Conservation (phyloP, 768 basidiomycete species). For the Pleurotus salmoneostramineus region DNA sequence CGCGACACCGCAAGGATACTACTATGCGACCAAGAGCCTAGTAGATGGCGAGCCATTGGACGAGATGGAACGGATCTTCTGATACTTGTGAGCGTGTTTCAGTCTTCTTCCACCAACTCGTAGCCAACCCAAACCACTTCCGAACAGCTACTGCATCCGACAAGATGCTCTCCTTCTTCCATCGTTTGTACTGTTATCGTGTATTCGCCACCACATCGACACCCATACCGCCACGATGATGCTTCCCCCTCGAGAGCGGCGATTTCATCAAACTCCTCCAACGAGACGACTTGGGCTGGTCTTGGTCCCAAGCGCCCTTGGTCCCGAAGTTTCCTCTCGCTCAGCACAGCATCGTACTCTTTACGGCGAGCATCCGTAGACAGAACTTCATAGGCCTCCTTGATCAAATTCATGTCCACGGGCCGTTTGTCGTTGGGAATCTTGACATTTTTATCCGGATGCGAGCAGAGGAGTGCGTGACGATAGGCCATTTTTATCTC, state of each 20-base stretch:
- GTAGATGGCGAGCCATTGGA: constrained; percentile 19
- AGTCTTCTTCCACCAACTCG: constrained; percentile 41
- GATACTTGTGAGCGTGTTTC: background rate
- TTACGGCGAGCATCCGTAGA: constrained; percentile 44
- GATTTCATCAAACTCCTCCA: constrained; percentile 61
- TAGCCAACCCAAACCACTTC: constrained; percentile 88
- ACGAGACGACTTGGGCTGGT: constrained; percentile 74
- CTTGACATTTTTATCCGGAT: constrained; percentile 44
- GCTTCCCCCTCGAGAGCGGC: constrained; percentile 19
- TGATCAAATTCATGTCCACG: constrained; percentile 54
- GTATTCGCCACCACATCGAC: constrained; percentile 75
- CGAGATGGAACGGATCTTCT: constrained; percentile 23
- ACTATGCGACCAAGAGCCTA: constrained; percentile 22
- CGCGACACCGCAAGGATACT: constrained; percentile 17
- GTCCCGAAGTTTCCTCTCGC: background rate
- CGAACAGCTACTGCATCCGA: constrained; percentile 74
- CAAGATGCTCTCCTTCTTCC: constrained; percentile 68
- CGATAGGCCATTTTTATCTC: constrained; percentile 73
- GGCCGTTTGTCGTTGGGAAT: constrained; percentile 7
- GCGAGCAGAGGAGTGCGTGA: constrained; percentile 54
- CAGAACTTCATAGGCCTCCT: constrained; percentile 65
- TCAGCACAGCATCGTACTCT: constrained; percentile 40
- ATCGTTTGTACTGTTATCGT: constrained; percentile 52
- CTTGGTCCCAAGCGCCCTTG: constrained; percentile 37
- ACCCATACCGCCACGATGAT: constrained; percentile 51